Evolutionary conservation across 176 grass and related monocot genomes (phyloP).

Genomic region (Ensete ventricosum): DNA sequence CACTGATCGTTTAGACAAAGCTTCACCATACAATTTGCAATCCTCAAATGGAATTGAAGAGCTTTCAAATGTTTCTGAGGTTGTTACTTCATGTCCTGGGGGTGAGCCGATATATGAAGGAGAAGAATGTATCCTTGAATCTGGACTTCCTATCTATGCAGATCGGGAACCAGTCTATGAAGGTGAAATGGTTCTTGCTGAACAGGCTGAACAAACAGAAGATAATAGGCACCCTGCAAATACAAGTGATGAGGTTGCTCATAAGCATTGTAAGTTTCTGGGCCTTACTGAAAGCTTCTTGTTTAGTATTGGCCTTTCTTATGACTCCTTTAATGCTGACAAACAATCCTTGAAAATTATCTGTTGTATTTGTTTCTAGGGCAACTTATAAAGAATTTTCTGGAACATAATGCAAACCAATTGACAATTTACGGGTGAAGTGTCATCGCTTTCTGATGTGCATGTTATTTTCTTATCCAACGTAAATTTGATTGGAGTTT

Average conservation of each 20-base stretch:
- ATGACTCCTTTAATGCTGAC: conserved; percentile 3
- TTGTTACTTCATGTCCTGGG: conserved; percentile 30
- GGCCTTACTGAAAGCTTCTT: background rate
- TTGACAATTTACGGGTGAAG: conserved; percentile 88
- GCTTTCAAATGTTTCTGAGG: conserved; percentile 30
- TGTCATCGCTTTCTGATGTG: background rate
- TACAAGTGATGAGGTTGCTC: conserved; percentile 23
- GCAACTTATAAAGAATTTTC: conserved; percentile 78
- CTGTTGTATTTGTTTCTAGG: conserved; percentile 50
- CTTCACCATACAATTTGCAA: conserved; percentile 7
- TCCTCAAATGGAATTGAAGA: conserved; percentile 26
- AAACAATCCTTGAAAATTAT: conserved; percentile 4
- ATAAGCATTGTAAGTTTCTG: conserved; percentile 66
- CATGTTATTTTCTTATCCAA: conserved; percentile 1
- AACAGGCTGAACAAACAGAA: conserved; percentile 49
- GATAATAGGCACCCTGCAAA: conserved; percentile 4
- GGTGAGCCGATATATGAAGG: conserved; percentile 90
- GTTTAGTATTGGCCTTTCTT: background rate
- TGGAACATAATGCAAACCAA: conserved; percentile 74
- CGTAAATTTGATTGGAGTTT: background rate
- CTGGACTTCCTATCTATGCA: conserved; percentile 28
- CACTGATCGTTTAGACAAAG: conserved; percentile 20
- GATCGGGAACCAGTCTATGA: conserved; percentile 77
- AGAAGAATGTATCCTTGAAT: conserved; percentile 69
- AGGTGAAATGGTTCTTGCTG: conserved; percentile 68